Conservation (phyloP, 1,284 basidiomycete genomes). For the Coniophora puteana region DNA sequence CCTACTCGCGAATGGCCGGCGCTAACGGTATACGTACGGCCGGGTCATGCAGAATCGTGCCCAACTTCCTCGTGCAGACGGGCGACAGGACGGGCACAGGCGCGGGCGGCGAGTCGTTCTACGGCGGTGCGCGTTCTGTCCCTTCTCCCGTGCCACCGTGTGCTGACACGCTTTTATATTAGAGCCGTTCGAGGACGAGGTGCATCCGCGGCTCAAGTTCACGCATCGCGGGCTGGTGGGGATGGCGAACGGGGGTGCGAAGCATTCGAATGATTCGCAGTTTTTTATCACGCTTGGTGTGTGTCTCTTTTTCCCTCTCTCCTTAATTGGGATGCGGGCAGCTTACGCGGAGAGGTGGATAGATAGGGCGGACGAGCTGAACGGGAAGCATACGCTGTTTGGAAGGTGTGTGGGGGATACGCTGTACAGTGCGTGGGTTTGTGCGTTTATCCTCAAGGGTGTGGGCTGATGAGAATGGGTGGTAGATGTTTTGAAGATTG, state of each 20-base stretch:
- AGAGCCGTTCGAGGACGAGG: constrained; percentile 92
- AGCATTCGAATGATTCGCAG: constrained; percentile 84
- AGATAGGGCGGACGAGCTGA: constrained; percentile 87
- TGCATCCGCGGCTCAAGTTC: constrained; percentile 87
- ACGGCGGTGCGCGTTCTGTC: constrained; percentile 60
- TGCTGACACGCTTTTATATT: constrained; percentile 1
- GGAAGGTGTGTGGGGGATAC: constrained; percentile 81
- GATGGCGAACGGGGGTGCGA: constrained; percentile 89
- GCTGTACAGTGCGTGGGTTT: constrained; percentile 70
- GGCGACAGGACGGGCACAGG: constrained; percentile 95
- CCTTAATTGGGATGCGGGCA: constrained; percentile 4
- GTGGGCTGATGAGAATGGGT: too few relatives aligned
- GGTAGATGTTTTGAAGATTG: constrained; percentile 85
- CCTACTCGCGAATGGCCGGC: not conserved
- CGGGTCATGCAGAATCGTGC: constrained; percentile 64
- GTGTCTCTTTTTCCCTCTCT: constrained; percentile 10
- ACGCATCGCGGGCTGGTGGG: constrained; percentile 86
- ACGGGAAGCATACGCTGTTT: constrained; percentile 87
- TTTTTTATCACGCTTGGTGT: constrained; percentile 89
- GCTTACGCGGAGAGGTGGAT: not conserved
- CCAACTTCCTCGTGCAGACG: constrained; percentile 89
- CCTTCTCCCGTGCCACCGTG: not conserved
- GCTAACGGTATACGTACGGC: too few relatives aligned
- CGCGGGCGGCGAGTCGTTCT: constrained; percentile 87
- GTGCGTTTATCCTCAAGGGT: constrained; percentile 6